phyloP scores from a whole-genome alignment of 139 green algal genomes.

The Microglena sp. region DNA sequence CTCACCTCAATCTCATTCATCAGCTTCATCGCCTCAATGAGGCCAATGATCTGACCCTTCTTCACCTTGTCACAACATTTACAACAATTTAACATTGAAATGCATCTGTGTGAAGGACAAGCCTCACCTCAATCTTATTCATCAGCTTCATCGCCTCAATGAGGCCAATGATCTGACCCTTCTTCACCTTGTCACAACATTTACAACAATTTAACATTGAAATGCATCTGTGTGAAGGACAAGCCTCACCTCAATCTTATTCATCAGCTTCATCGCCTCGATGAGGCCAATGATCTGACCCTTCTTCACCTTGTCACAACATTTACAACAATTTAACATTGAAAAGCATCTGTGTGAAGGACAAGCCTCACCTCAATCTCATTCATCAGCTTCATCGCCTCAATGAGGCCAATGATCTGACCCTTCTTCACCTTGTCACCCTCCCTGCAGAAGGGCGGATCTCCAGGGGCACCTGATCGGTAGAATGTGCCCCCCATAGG shows the following conservation, averaged over 20 bases:
- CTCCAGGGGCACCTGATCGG: slow-evolving; percentile 69
- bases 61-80: slow-evolving; percentile 83
- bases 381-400: slow-evolving; percentile 99
- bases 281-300: too few species aligned
- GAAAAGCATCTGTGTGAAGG: too few species aligned
- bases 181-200: too few species aligned
- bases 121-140: slow-evolving; percentile 88
- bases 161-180: too few species aligned
- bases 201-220: too few species aligned
- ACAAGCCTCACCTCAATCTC: slow-evolving; percentile 90
- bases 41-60: slow-evolving; percentile 90
- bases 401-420: slow-evolving; percentile 68
- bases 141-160: slow-evolving; percentile 98
- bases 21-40: slow-evolving; percentile 98
- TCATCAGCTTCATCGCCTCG: slow-evolving; percentile 98
- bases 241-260: slow-evolving; percentile 80
- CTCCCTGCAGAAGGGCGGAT: slow-evolving; percentile 83
- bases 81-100: too few species aligned
- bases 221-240: too few species aligned
- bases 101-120: too few species aligned
- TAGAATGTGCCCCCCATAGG: slow-evolving; percentile 52
- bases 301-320: too few species aligned
- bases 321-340: too few species aligned
- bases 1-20: slow-evolving; percentile 96
- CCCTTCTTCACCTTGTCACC: slow-evolving; percentile 87